Conservation (phyloP, 139 green algal genomes). For the Coelastrella sp. region DNA sequence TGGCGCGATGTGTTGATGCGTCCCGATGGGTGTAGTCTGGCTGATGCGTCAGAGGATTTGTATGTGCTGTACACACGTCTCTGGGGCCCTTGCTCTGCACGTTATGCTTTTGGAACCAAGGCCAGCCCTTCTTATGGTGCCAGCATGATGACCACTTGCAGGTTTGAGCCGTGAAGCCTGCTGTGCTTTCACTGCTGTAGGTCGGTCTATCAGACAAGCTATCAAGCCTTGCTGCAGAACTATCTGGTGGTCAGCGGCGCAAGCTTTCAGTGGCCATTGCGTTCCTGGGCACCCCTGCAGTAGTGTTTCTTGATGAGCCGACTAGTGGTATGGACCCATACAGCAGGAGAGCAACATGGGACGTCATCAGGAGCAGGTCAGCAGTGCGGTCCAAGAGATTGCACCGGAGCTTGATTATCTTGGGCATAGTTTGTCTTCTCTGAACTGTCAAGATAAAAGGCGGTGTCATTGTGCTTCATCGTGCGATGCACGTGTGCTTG, state of each 20-base stretch:
- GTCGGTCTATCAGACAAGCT: slow-evolving; percentile 50
- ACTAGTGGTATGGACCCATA: slow-evolving; percentile 91
- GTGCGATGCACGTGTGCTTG: too few relatives aligned
- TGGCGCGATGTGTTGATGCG: not conserved
- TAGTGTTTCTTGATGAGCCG: slow-evolving; percentile 85
- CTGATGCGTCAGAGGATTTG: too few relatives aligned
- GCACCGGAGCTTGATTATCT: too few relatives aligned
- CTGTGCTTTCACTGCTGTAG: not conserved
- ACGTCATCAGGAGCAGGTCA: slow-evolving; percentile 73
- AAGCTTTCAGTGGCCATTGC: slow-evolving; percentile 86
- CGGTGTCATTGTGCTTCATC: too few relatives aligned
- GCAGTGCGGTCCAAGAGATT: not conserved
- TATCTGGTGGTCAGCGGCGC: slow-evolving; percentile 85
- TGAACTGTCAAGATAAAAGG: too few relatives aligned
- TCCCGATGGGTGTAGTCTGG: too few relatives aligned
- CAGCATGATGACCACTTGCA: not conserved
- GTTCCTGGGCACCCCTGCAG: slow-evolving; percentile 77
- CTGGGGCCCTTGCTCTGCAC: too few relatives aligned
- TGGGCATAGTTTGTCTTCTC: too few relatives aligned
- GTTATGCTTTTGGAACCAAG: too few relatives aligned
- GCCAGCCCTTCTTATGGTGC: not conserved
- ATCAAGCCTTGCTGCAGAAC: slow-evolving; percentile 59
- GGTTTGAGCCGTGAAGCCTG: not conserved
- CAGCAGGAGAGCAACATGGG: slow-evolving; percentile 81
- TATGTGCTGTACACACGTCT: not conserved